Base-by-base conservation (phyloP, 2,329 filamentous ascomycete species). In the Colletotrichum sp. region DNA sequence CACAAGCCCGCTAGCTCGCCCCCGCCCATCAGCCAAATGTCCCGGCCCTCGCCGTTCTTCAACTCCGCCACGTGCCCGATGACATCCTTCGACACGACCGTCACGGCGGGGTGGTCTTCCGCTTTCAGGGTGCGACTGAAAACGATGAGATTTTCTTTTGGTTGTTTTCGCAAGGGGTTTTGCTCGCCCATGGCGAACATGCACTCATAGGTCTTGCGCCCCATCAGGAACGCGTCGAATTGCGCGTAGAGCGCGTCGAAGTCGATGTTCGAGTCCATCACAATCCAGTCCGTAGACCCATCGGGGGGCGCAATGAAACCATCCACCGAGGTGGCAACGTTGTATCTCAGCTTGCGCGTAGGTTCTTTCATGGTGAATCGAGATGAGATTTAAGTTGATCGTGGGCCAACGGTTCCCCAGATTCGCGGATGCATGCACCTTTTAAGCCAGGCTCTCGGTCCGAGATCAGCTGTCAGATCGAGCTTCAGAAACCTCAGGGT, bases 21-120 rank as follows among this genome's bases (percentile, higher is more conserved):
- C 1, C 84, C 84, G 8, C 84, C 84, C 82, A 85, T 84, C 1
- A 85, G 78, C 84, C 84, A 85, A 7, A 85, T 80, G 43, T 84
- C 80, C 63, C 79, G 80, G 1, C 78, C 80, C 0, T 68, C 52
- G 10, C 67, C n/a, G 1, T 30, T 64, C 55, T 82, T 83, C 3
- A 82, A 57, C 8, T 69, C 21, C 24, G 67, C 61, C 8, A 85
- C 72, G 7, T 73, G 59, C 1, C 77, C 77, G 13, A 80, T 39
- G 18, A 79, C 76, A 7, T 77, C 78, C 3, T 73, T 67, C 1
- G 65, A 30, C 5, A 84, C 16, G 4, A 84, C 68, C 1, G 81
- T 84, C 9, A 84, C 77, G 0, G 65, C 15, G 0, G 81, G 78
- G 18, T 81, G 73, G 0, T 81, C 71, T 5, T 74, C 71, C 30